Evolutionary conservation across 148 eudicot genomes (phyloP).

Genomic region (Polygonum maritimum): DNA sequence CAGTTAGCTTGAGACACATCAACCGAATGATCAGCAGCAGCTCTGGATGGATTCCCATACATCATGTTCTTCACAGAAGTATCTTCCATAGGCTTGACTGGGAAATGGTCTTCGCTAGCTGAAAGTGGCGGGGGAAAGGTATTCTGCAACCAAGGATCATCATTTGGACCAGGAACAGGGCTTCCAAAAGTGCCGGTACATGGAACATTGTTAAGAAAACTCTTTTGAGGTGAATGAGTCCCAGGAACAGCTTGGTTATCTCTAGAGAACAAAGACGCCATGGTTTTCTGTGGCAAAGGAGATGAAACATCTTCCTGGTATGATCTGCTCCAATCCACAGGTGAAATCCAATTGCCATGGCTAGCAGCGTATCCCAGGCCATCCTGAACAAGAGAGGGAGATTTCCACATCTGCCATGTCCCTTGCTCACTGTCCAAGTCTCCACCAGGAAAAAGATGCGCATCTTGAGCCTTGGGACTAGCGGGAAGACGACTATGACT

Average conservation of each 20-base stretch:
- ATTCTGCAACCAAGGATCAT: constrained; percentile 65
- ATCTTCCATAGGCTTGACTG: constrained; percentile 37
- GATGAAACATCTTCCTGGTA: constrained; percentile 40
- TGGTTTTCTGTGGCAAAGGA: constrained; percentile 49
- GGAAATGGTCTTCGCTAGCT: constrained; percentile 32
- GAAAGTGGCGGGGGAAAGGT: constrained; percentile 35
- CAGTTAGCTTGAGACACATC: constrained; percentile 44
- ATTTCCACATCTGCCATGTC: constrained; percentile 93
- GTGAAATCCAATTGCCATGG: constrained; percentile 49
- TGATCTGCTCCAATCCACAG: constrained; percentile 44
- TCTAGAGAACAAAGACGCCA: constrained; percentile 70
- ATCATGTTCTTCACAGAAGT: constrained; percentile 33
- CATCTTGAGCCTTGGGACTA: constrained; percentile 51
- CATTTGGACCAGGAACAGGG: constrained; percentile 30
- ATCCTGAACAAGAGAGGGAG: constrained; percentile 74
- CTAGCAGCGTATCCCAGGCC: constrained; percentile 55
- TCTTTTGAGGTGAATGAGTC: constrained; percentile 37
- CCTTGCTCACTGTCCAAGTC: constrained; percentile 39
- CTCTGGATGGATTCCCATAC: constrained; percentile 42
- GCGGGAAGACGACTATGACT: constrained; percentile 35
- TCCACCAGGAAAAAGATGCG: constrained; percentile 26
- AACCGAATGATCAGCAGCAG: constrained; percentile 35
- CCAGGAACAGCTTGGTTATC: constrained; percentile 46
- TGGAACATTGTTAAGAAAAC: constrained; percentile 34
- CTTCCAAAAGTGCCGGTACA: constrained; percentile 35